These are phyloP conservation scores for Geotrichum reessii DNA, from an alignment of 1,139 yeast species.

Conservation along the genomic window DNA sequence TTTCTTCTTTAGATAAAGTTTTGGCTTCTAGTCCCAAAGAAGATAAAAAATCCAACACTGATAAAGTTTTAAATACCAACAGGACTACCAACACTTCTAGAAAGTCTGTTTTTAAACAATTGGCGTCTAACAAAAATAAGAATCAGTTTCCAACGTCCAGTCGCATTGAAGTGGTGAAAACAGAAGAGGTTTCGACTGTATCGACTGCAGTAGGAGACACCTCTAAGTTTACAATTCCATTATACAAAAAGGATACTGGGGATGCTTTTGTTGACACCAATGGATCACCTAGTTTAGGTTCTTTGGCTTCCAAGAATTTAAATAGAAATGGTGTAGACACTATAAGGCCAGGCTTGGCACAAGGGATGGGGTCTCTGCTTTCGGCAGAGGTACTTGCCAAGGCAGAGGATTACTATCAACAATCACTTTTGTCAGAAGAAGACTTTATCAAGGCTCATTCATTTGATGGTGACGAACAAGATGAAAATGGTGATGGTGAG, in stretches of 20 bases:
- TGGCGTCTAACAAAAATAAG: neutral
- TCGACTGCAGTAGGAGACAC: neutral
- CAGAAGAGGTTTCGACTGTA: neutral
- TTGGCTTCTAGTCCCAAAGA: neutral
- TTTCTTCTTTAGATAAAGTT: neutral
- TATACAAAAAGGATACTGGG: neutral
- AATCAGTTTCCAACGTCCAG: constrained; percentile 3
- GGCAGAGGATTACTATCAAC: constrained; percentile 29
- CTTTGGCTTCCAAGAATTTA: neutral
- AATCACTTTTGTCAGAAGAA: constrained; percentile 35
- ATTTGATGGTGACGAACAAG: constrained; percentile 18
- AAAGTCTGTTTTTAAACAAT: neutral
- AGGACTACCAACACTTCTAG: neutral
- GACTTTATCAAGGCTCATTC: constrained; percentile 31
- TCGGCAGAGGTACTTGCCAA: constrained; percentile 23
- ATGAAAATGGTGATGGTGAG: constrained; percentile 8
- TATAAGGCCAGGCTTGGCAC: constrained; percentile 6
- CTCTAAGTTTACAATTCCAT: neutral
- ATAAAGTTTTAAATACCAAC: neutral
- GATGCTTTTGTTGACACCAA: neutral
- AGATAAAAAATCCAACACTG: neutral
- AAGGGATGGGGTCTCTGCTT: constrained; percentile 16
- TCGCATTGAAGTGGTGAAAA: constrained; percentile 13
- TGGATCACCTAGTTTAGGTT: constrained; percentile 1
- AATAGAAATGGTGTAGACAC: neutral